Conservation (phyloP, 192 early-diverging fungal species). For the Phycomyces nitens region DNA sequence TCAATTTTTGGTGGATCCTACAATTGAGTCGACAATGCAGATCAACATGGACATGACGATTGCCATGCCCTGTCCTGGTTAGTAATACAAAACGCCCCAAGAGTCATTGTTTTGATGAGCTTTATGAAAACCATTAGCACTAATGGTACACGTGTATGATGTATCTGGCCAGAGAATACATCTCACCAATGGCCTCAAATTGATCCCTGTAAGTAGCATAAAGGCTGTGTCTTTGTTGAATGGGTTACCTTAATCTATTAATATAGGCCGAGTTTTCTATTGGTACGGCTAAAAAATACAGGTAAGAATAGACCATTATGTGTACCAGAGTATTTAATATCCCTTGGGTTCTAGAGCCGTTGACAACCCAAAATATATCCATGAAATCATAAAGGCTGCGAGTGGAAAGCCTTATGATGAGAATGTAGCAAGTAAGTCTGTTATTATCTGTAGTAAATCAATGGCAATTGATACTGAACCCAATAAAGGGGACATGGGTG, state of each 20-base stretch:
- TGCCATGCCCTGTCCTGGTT: slow-evolving; percentile 79
- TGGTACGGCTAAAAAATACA: slow-evolving; percentile 24
- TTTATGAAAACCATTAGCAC: background rate
- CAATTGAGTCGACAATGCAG: slow-evolving; percentile 58
- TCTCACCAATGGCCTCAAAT: slow-evolving; percentile 50
- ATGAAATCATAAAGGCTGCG: slow-evolving; percentile 34
- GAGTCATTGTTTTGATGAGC: background rate
- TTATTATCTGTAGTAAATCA: background rate
- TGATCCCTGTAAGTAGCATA: slow-evolving; percentile 43
- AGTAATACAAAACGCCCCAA: background rate
- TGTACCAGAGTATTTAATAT: slow-evolving; percentile 3
- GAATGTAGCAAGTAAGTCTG: slow-evolving; percentile 13
- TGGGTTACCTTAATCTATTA: background rate
- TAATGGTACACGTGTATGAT: slow-evolving; percentile 64
- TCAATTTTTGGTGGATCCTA: slow-evolving; percentile 76
- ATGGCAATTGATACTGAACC: background rate
- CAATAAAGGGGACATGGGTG: slow-evolving; percentile 41
- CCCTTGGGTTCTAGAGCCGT: background rate
- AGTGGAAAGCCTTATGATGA: slow-evolving; percentile 27
- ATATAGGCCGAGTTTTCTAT: slow-evolving; percentile 25
- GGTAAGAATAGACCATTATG: background rate
- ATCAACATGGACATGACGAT: slow-evolving; percentile 87
- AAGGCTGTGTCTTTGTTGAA: background rate
- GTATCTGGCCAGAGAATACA: slow-evolving; percentile 54
- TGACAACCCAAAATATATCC: slow-evolving; percentile 31